A percentile compares a stretch with the other conserved stretches of the same genome.
These are phyloP conservation scores for Blastobotrys petasosporus DNA, from an alignment of 1,139 yeast species.

Conservation along the genomic window DNA sequence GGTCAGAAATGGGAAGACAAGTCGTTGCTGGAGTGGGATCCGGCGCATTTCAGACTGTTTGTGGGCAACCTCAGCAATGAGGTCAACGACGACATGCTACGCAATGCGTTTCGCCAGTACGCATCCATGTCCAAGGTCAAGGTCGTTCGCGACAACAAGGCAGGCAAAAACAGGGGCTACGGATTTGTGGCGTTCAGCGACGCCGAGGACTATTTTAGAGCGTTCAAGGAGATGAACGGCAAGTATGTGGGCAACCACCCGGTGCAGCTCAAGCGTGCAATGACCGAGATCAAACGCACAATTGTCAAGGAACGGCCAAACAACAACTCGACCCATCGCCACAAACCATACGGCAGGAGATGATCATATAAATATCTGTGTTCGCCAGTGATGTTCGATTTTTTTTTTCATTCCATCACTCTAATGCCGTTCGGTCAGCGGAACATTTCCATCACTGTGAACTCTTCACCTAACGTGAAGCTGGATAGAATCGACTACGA, in stretches of 20 bases:
- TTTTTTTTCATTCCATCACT: neutral
- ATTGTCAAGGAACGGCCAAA: slow-evolving; percentile 16
- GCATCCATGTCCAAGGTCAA: slow-evolving; percentile 48
- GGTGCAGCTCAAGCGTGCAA: slow-evolving; percentile 62
- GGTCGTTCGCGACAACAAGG: slow-evolving; percentile 34
- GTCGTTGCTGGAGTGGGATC: slow-evolving; percentile 53
- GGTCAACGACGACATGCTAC: slow-evolving; percentile 52
- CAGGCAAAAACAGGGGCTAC: slow-evolving; percentile 52
- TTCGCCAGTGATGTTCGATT: neutral
- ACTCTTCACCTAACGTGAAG: too few relatives aligned
- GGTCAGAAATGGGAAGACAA: slow-evolving; percentile 47
- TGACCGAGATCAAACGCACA: slow-evolving; percentile 41
- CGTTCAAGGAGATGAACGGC: slow-evolving; percentile 71
- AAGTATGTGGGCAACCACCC: slow-evolving; percentile 73
- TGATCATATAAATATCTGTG: neutral
- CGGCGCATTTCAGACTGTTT: slow-evolving; percentile 62
- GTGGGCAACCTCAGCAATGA: slow-evolving; percentile 72
- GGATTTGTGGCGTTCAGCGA: slow-evolving; percentile 64
- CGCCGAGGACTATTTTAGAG: slow-evolving; percentile 56
- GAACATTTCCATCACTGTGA: too few relatives aligned
- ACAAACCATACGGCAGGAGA: slow-evolving; percentile 1
- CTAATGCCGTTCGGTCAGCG: neutral
- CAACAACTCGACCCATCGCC: neutral
- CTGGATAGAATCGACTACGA: too few relatives aligned
- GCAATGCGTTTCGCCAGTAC: slow-evolving; percentile 47